Evolutionary conservation across 1,284 basidiomycete genomes (phyloP), one percentile per base, ranked within the genome.

Genomic region (Porogramme epimiltina): DNA sequence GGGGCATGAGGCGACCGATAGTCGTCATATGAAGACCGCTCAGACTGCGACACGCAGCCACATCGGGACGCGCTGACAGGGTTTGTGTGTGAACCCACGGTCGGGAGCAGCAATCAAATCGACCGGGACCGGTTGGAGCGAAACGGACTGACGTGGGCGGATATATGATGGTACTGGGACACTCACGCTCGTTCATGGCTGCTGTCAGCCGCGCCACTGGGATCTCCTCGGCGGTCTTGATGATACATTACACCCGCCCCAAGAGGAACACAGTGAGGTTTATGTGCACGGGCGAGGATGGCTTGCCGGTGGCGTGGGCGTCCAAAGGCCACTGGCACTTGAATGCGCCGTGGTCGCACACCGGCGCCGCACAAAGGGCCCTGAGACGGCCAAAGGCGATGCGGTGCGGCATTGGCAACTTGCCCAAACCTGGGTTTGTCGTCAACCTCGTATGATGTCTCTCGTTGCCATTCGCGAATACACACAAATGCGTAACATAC

Each of bases 141-240:
- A 23, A 28, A 16, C 19, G 19, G 22, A 49, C 26, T 25, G 18
- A n/a, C 22, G 34, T 19, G 22, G 25, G 22, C 22, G 39, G 23
- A 4, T 22, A 9, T 19, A 49, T 36, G 46, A 46, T 46, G 49
- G 23, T 19, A 38, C 18, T 20, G 16, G 28, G 37, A 13, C 10
- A 58, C 56, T 58, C 47, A 58, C 56, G 37, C 24, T 51, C 39
- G 20, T 44, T 45, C 41, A 46, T 54, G 40, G 44, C 40, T 31
- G 43, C 34, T 33, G 41, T 39, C 34, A 38, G 37, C 44, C 45
- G 48, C 40, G 22, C 28, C 23, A 18, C 41, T 39, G 43, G 47
- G 37, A 40, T 6, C 34, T 37, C 9, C n/a, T 16, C 43, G 33
- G 34, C 22, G 40, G 52, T 41, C 34, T 46, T 54, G 47, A 47